Percentiles rank a stretch among this genome's conserved stretches.
phyloP scores from a whole-genome alignment of 108 stramenopile genomes.

The Aurantiochytrium sp. region DNA sequence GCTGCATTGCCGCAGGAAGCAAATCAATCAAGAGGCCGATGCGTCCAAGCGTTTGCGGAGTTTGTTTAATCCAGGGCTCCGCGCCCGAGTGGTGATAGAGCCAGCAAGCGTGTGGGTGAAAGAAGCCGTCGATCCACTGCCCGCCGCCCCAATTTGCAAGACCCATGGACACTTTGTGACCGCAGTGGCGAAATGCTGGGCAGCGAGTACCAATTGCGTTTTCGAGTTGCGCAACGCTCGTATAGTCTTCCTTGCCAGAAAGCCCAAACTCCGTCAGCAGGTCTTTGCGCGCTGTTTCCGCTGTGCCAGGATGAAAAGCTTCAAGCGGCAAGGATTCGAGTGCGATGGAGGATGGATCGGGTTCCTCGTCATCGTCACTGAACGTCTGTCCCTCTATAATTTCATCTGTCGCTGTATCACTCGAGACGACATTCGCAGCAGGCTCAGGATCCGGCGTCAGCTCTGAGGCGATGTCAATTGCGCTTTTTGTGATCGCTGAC shows the following conservation, averaged over 20 bases:
- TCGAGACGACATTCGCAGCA: too few species aligned
- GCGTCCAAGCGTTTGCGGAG: neutral
- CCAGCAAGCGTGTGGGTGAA: neutral
- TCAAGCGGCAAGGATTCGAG: neutral
- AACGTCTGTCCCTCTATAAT: neutral
- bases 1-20: too few species aligned
- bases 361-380: neutral
- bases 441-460: too few species aligned
- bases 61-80: neutral
- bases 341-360: neutral
- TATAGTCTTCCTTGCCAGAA: neutral
- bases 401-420: too few species aligned
- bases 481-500: neutral
- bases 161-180: neutral
- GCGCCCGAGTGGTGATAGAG: neutral
- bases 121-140: neutral
- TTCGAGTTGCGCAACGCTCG: neutral
- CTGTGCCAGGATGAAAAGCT: neutral
- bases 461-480: too few species aligned
- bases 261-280: neutral
- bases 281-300: neutral
- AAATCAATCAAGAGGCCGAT: neutral
- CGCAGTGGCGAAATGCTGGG: neutral
- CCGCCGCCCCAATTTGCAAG: neutral
- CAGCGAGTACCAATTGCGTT: neutral